A percentile compares a stretch with the other conserved stretches of the same genome.
Conservation (phyloP, 192 early-diverging fungal genomes). For the Coemansia sp. region DNA sequence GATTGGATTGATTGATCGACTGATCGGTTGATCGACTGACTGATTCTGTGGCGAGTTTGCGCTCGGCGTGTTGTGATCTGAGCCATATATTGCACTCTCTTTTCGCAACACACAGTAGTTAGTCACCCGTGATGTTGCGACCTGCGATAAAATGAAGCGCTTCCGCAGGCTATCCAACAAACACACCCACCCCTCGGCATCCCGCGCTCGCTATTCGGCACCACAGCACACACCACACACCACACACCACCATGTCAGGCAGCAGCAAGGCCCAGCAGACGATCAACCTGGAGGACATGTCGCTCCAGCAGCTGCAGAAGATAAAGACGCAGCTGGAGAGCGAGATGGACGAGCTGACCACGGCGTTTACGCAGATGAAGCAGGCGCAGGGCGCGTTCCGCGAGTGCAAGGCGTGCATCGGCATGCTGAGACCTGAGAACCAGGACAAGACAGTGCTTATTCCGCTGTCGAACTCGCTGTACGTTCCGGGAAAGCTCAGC, state of each 20-base stretch:
- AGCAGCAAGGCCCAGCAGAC: slow-evolving; percentile 28
- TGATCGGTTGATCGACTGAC: too few relatives aligned
- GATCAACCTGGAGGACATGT: slow-evolving; percentile 82
- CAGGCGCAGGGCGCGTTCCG: slow-evolving; percentile 83
- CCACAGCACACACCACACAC: not conserved
- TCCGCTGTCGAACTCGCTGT: slow-evolving; percentile 64
- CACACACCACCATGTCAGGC: slow-evolving; percentile 8
- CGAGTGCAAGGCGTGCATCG: slow-evolving; percentile 77
- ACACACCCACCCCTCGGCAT: not conserved
- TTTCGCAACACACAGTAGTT: too few relatives aligned
- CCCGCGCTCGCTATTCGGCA: not conserved
- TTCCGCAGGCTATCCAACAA: not conserved
- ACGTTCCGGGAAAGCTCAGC: slow-evolving; percentile 86
- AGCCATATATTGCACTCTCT: too few relatives aligned
- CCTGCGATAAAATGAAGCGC: too few relatives aligned
- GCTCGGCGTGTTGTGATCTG: too few relatives aligned
- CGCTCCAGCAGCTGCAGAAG: slow-evolving; percentile 77
- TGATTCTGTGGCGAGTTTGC: too few relatives aligned
- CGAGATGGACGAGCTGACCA: slow-evolving; percentile 85
- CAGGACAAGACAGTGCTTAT: slow-evolving; percentile 50
- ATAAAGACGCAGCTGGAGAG: slow-evolving; percentile 84
- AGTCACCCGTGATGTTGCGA: too few relatives aligned
- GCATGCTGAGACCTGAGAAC: slow-evolving; percentile 58
- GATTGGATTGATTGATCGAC: too few relatives aligned
- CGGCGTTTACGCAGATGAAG: slow-evolving; percentile 83